Evolutionary conservation across 768 basidiomycete species (phyloP).

Genomic region (Serpula lacrymans): DNA sequence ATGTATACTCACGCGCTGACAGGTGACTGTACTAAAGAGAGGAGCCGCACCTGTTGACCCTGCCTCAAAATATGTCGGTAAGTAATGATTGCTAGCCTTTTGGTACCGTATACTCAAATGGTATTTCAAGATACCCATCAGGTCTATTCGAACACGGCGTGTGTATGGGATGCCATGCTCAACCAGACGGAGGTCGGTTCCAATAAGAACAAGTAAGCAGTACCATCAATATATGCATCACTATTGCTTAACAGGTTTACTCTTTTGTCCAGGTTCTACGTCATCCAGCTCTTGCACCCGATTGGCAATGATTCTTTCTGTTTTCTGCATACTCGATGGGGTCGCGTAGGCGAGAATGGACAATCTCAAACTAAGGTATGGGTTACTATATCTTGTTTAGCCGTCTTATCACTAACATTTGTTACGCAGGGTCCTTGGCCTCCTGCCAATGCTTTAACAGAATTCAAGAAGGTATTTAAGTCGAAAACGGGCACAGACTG

Average conservation of each 20-base stretch:
- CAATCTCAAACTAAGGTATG: conserved; percentile 45
- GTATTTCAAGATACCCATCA: conserved; percentile 43
- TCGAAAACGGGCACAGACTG: conserved; percentile 47
- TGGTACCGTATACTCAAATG: background rate
- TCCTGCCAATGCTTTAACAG: conserved; percentile 35
- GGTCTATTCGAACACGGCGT: conserved; percentile 40
- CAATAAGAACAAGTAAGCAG: conserved; percentile 44
- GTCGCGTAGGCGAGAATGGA: conserved; percentile 59
- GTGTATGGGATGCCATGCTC: conserved; percentile 58
- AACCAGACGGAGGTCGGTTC: conserved; percentile 56
- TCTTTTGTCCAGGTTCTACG: conserved; percentile 45
- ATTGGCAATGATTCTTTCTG: conserved; percentile 35
- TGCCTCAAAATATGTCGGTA: conserved; percentile 41
- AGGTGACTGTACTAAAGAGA: conserved; percentile 48
- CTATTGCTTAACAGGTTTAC: background rate
- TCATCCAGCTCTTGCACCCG: conserved; percentile 53
- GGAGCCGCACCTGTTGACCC: conserved; percentile 58
- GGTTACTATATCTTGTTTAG: no score
- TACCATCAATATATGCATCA: background rate
- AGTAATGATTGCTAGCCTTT: conserved; percentile 19
- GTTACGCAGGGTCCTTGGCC: conserved; percentile 44
- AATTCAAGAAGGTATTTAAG: conserved; percentile 63
- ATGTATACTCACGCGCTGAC: conserved; percentile 18
- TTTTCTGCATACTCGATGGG: conserved; percentile 53
- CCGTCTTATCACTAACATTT: background rate